Evolutionary conservation across 2,329 filamentous ascomycete species (phyloP), one percentile per base, ranked within the genome.

Genomic region (Trichoderma atrobrunneum): DNA sequence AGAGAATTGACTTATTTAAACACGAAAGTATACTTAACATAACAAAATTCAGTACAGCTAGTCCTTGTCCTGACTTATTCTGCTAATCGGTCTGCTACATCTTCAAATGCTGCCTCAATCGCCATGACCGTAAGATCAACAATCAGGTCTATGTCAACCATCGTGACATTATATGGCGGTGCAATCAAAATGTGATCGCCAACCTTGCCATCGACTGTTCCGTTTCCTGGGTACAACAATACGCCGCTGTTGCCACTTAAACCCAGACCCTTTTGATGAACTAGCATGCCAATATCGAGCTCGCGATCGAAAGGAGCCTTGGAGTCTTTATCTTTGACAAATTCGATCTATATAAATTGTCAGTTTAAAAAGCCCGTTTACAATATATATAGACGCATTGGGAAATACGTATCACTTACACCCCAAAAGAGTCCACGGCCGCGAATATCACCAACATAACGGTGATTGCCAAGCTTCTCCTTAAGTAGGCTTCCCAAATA

Each of bases 371-470:
- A 16, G 2, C 3, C 10, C 18, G n/a, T 7, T 14, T 14, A 54
- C 5, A 10, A n/a, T 30, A 5, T 2, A n/a, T 32, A 14, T n/a
- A n/a, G 34, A 28, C 0, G 30, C 8, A 0, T 7, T 1, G 2
- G 3, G 24, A n/a, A 30, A 7, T 43, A 16, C 1, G 14, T 8
- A 10, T 11, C 5, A 62, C 36, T 28, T 3, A 86, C 76, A 0
- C 78, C 83, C 84, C 84, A 85, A 75, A 87, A 87, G 1, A 87
- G 73, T 0, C 90, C 90, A 14, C 83, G 81, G 0, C 90, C 90
- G 28, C 90, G 84, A 26, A 92, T 87, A 60, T 91, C 82, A 11
- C 89, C 90, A 0, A 92, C 88, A 74, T 86, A 80, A 0, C 81
- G 80, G 71, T 87, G 84, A 1, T 77, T 66, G 0, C 78, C 81